Evolutionary conservation across 306 rosid species (phyloP).

Genomic region (Sphenostylis stenocarpa): DNA sequence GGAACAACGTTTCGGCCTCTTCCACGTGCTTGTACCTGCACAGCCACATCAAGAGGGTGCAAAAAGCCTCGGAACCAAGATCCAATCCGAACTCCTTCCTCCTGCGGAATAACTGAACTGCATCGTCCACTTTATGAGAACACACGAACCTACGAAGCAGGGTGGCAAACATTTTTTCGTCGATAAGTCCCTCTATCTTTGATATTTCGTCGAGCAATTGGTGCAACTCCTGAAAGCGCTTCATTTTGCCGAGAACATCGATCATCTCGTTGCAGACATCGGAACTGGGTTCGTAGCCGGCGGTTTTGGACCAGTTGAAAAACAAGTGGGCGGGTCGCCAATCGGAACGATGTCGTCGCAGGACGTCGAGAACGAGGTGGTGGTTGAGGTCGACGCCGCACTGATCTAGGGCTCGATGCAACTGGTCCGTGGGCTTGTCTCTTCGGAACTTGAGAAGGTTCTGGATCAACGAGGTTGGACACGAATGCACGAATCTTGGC

Average conservation of each 20-base stretch:
- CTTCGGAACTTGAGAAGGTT: slow-evolving; percentile 66
- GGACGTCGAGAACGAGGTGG: slow-evolving; percentile 59
- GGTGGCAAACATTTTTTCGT: slow-evolving; percentile 44
- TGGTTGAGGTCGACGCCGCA: slow-evolving; percentile 42
- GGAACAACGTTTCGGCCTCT: slow-evolving; percentile 71
- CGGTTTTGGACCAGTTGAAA: slow-evolving; percentile 64
- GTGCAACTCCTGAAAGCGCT: slow-evolving; percentile 51
- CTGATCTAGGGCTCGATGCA: slow-evolving; percentile 58
- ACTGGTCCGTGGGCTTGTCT: slow-evolving; percentile 51
- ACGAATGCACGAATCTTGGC: slow-evolving; percentile 35
- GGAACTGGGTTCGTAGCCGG: slow-evolving; percentile 40
- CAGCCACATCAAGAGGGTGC: slow-evolving; percentile 66
- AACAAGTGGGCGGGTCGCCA: slow-evolving; percentile 65
- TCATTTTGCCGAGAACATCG: slow-evolving; percentile 59
- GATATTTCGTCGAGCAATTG: slow-evolving; percentile 81
- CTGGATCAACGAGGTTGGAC: slow-evolving; percentile 45
- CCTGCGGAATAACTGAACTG: slow-evolving; percentile 45
- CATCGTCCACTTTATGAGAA: slow-evolving; percentile 70
- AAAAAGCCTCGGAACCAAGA: slow-evolving; percentile 49
- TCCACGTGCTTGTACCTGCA: slow-evolving; percentile 76
- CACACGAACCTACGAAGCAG: slow-evolving; percentile 57
- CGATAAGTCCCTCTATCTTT: slow-evolving; percentile 43
- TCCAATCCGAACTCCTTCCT: slow-evolving; percentile 57
- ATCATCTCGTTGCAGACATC: slow-evolving; percentile 56
- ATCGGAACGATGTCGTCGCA: slow-evolving; percentile 64